Conservation (phyloP, 2,329 filamentous ascomycete species). For the Stachybotrys chartarum region DNA sequence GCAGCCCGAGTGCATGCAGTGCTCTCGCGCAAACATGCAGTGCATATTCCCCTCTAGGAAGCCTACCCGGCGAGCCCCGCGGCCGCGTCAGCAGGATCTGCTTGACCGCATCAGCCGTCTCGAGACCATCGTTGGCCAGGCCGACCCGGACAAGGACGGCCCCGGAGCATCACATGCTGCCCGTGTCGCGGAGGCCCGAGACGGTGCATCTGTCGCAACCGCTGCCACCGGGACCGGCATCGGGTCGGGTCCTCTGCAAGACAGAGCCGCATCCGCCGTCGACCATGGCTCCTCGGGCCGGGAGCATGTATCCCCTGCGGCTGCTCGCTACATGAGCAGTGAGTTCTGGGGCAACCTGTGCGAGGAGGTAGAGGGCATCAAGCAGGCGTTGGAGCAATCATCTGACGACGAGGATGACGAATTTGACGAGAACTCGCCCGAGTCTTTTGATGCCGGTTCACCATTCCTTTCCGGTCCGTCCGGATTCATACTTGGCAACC, state of each 20-base stretch:
- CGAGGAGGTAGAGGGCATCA: constrained; percentile 36
- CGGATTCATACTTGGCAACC: constrained; percentile 19
- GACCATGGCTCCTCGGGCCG: background rate
- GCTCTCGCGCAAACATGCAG: constrained; percentile 36
- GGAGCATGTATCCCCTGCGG: constrained; percentile 4
- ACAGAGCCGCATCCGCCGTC: background rate
- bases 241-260: background rate
- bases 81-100: constrained; percentile 34
- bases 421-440: constrained; percentile 22
- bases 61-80: constrained; percentile 31
- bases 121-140: constrained; percentile 37
- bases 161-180: constrained; percentile 3
- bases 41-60: constrained; percentile 41
- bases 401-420: constrained; percentile 31
- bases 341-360: constrained; percentile 38
- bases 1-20: constrained; percentile 45
- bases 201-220: background rate
- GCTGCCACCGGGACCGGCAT: too few relatives aligned
- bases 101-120: constrained; percentile 35
- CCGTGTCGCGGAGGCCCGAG: background rate
- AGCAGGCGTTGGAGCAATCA: constrained; percentile 33
- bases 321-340: constrained; percentile 30
- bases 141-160: constrained; percentile 22
- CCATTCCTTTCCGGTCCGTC: constrained; percentile 15
- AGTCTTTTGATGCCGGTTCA: constrained; percentile 13